Evolutionary conservation across 305 asterid species (phyloP), one percentile per base, ranked within the genome.

Genomic region (Ruellia speciosa): DNA sequence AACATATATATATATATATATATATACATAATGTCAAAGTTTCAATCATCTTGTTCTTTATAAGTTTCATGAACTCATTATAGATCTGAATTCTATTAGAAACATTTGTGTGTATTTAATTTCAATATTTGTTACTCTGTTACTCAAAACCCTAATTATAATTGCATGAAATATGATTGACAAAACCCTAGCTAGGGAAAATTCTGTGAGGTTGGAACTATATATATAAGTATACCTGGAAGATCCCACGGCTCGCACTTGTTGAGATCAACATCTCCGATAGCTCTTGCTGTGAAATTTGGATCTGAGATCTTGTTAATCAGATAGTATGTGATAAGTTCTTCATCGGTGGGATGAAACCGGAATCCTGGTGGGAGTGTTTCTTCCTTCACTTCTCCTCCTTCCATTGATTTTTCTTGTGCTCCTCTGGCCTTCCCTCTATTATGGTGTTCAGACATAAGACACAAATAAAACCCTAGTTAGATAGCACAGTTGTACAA

Each of bases 231-330:
- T 34, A 9, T 71, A 87, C 98, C 95, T 71, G 98, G 95, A 74
- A 90, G 96, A 81, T 90, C 96, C 96, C 98, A 90, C 0, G 98
- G 98, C 78, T 90, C 98, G 17, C 82, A 83, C 71, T 90, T 90
- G 74, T 90, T 90, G 67, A 90, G 95, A 80, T 88, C 96, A 5
- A 88, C 98, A 24, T 88, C 98, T 58, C 76, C 92, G 39, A 90
- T 72, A 19, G 98, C 98, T 72, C 87, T 79, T 57, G 81, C 85
- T 3, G 86, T 76, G 78, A 90, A 90, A 47, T 14, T 77, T 6
- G 85, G 74, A 71, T 90, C 98, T 2, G 92, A 66, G 17, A 90
- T 79, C 77, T 90, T 90, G 72, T 77, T 81, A 13, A 83, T 61
- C n/a, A 88, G 77, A 69, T 90, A 90, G 72, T 52, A 87, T 6